These are phyloP conservation scores for Ascochyta koolunga DNA, from an alignment of 2,329 filamentous ascomycete species.

Conservation along the genomic window DNA sequence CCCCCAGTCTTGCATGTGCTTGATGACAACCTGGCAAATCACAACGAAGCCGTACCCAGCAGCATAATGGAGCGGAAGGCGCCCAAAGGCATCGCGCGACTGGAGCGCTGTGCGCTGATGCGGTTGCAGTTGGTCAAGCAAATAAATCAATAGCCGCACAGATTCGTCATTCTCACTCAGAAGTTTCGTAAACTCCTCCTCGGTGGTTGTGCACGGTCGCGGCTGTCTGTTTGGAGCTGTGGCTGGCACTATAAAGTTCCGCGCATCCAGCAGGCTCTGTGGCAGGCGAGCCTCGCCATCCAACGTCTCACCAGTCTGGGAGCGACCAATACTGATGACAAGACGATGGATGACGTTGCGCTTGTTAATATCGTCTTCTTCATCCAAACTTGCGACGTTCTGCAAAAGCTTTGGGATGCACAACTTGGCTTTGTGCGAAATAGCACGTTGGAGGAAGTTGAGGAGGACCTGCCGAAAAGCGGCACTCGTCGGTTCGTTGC, in stretches of 20 bases:
- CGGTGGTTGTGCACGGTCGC: slow-evolving; percentile 67
- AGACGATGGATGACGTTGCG: slow-evolving; percentile 92
- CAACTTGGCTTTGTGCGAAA: slow-evolving; percentile 70
- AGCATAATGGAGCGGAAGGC: slow-evolving; percentile 88
- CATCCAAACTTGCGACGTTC: slow-evolving; percentile 74
- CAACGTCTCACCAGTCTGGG: slow-evolving; percentile 61
- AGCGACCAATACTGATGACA: slow-evolving; percentile 87
- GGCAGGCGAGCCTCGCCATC: slow-evolving; percentile 59
- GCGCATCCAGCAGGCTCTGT: slow-evolving; percentile 60
- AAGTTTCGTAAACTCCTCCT: slow-evolving; percentile 66
- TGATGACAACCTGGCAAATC: slow-evolving; percentile 87
- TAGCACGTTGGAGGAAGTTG: slow-evolving; percentile 78
- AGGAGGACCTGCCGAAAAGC: slow-evolving; percentile 72
- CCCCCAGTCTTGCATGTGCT: slow-evolving; percentile 85
- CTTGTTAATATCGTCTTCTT: slow-evolving; percentile 90
- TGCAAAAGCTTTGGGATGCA: slow-evolving; percentile 75
- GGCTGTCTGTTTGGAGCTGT: slow-evolving; percentile 69
- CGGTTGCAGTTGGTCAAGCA: slow-evolving; percentile 71
- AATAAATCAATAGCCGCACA: slow-evolving; percentile 68
- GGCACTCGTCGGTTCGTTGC: slow-evolving; percentile 54
- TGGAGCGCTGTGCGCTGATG: slow-evolving; percentile 72
- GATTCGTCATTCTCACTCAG: slow-evolving; percentile 74
- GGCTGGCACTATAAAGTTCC: slow-evolving; percentile 80
- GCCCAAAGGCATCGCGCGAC: slow-evolving; percentile 77
- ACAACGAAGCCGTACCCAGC: slow-evolving; percentile 93